phyloP scores from a whole-genome alignment of 805 yeast species.

The Metschnikowia baotianmanensis region DNA sequence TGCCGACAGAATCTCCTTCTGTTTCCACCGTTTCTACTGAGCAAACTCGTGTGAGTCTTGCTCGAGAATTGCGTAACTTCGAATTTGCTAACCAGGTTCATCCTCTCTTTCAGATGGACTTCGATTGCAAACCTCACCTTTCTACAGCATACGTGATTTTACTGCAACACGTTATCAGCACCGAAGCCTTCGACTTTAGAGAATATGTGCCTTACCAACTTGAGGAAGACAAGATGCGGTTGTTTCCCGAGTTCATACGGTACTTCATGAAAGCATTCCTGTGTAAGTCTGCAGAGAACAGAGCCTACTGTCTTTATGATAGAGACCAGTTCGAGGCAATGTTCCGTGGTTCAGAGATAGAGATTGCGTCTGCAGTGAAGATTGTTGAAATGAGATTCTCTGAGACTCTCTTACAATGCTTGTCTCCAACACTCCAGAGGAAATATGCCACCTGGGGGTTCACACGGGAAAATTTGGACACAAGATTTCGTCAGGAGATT shows the following conservation, averaged over 20 bases:
- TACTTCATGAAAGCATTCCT: slow-evolving; percentile 1
- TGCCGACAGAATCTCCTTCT: too few species aligned
- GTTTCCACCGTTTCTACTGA: too few species aligned
- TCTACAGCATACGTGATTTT: too few species aligned
- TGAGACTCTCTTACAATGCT: background rate
- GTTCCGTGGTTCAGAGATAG: background rate
- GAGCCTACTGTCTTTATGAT: slow-evolving; percentile 1
- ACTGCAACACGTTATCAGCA: background rate
- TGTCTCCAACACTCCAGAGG: slow-evolving; percentile 1
- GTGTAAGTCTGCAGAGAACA: background rate
- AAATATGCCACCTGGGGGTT: background rate
- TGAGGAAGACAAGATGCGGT: slow-evolving; percentile 1
- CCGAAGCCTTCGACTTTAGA: background rate
- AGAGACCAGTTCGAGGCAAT: background rate
- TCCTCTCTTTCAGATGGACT: too few species aligned
- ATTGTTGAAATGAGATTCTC: background rate
- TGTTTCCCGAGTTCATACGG: slow-evolving; percentile 1
- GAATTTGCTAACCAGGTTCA: too few species aligned
- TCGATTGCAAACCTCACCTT: too few species aligned
- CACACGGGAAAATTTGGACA: background rate
- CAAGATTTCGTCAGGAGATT: background rate
- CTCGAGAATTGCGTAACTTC: too few species aligned
- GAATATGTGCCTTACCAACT: slow-evolving; percentile 1
- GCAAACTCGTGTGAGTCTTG: too few species aligned
- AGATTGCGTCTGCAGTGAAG: background rate